phyloP scores from a whole-genome alignment of 176 grass and related monocot genomes.

The Paspalum notatum region DNA sequence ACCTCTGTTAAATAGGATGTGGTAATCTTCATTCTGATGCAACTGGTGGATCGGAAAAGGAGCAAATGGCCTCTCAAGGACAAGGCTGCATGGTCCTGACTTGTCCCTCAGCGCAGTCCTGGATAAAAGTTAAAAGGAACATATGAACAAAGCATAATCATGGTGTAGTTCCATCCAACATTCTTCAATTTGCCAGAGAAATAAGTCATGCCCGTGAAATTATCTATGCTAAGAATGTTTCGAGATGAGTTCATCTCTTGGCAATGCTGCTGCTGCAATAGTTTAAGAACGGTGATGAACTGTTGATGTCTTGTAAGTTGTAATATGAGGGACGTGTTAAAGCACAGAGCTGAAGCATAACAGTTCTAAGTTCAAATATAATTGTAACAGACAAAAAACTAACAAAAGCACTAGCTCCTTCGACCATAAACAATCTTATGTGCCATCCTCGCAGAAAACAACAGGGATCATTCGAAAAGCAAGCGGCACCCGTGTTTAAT shows the following conservation, averaged over 20 bases:
- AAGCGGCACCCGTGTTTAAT: neutral
- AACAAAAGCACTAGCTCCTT: neutral
- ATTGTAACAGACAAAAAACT: neutral
- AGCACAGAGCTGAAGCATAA: neutral
- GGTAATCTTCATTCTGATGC: conserved; percentile 71
- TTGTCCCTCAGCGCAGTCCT: conserved; percentile 67
- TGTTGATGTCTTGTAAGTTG: neutral
- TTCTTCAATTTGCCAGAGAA: neutral
- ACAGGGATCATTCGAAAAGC: neutral
- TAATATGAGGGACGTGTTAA: neutral
- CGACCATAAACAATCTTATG: neutral
- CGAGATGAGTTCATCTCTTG: neutral
- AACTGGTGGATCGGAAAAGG: conserved; percentile 92
- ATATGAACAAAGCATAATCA: conserved; percentile 7
- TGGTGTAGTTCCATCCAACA: neutral
- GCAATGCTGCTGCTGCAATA: neutral
- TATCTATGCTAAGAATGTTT: neutral
- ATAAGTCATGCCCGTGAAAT: neutral
- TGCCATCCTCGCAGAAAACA: neutral
- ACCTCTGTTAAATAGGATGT: conserved; percentile 85
- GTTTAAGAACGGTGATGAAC: neutral
- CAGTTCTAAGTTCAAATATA: neutral
- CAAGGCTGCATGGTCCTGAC: conserved; percentile 68
- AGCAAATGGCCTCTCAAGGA: conserved; percentile 90
- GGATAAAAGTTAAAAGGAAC: conserved; percentile 27